Evolutionary conservation across 208 protist genomes (phyloP).

Genomic region (Blastocrithidia nonstop): DNA sequence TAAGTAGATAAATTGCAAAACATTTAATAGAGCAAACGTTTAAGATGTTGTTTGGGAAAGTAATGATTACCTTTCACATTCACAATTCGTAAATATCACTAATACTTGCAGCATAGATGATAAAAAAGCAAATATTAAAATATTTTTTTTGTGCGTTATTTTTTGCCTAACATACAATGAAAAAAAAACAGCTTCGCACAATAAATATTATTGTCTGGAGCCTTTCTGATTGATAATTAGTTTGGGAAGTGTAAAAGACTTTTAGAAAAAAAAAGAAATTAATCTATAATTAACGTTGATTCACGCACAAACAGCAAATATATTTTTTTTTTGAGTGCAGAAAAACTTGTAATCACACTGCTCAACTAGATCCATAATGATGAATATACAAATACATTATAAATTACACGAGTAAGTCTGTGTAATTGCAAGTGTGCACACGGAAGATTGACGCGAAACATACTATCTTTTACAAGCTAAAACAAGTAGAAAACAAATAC

Average conservation of each 20-base stretch:
- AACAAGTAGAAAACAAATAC: too few species aligned
- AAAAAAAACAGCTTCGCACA: slow-evolving; percentile 8
- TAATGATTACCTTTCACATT: slow-evolving; percentile 3
- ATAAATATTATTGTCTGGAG: not conserved
- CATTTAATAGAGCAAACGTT: not conserved
- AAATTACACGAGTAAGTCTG: too few species aligned
- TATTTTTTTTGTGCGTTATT: slow-evolving; percentile 2
- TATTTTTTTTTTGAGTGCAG: not conserved
- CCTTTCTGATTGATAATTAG: not conserved
- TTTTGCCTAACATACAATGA: slow-evolving; percentile 1
- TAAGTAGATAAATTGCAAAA: slow-evolving; percentile 2
- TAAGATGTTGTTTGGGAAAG: not conserved
- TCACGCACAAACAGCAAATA: not conserved
- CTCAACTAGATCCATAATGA: too few species aligned
- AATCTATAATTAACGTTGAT: not conserved
- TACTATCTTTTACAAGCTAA: too few species aligned
- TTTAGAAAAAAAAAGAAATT: not conserved
- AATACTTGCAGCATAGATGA: not conserved
- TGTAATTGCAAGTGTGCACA: too few species aligned
- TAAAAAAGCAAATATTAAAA: slow-evolving; percentile 5
- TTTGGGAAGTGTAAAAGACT: not conserved
- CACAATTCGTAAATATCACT: not conserved
- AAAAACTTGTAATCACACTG: not conserved
- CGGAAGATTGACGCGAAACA: too few species aligned
- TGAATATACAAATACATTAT: too few species aligned